These are phyloP conservation scores for Nitzschia palea DNA, from an alignment of 108 stramenopile genomes.

Conservation along the genomic window DNA sequence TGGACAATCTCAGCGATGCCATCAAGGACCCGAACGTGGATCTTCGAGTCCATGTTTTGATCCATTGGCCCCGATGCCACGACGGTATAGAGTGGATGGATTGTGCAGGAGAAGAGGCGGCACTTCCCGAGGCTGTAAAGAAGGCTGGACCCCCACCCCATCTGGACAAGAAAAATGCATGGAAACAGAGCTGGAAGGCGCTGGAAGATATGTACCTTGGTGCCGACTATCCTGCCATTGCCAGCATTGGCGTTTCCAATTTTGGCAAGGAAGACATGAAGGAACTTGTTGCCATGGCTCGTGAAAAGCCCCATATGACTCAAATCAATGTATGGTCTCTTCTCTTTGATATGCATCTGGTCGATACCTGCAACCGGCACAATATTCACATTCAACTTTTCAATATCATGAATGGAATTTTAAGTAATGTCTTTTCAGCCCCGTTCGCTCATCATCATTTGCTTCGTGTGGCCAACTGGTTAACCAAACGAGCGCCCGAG, in stretches of 20 bases:
- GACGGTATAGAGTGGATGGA: constrained; percentile 78
- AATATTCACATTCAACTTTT: constrained; percentile 61
- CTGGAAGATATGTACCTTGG: constrained; percentile 63
- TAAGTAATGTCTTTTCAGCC: constrained; percentile 3
- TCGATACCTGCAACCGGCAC: constrained; percentile 40
- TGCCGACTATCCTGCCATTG: constrained; percentile 35
- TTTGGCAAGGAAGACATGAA: constrained; percentile 61
- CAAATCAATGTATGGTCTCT: constrained; percentile 70
- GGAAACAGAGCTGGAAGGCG: constrained; percentile 72
- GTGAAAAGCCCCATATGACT: constrained; percentile 52
- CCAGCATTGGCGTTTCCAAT: constrained; percentile 76
- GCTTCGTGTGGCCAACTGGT: constrained; percentile 13
- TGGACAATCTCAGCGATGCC: constrained; percentile 41
- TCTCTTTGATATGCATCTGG: constrained; percentile 51
- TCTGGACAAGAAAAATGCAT: constrained; percentile 58
- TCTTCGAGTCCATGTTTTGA: constrained; percentile 55
- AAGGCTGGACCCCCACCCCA: constrained; percentile 72
- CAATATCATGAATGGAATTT: constrained; percentile 73
- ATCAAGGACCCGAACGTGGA: constrained; percentile 41
- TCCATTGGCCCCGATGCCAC: constrained; percentile 83
- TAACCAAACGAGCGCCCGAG: background rate
- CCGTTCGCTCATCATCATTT: constrained; percentile 48
- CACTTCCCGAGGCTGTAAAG: constrained; percentile 55
- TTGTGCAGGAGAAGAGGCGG: constrained; percentile 66
- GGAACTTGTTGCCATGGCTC: constrained; percentile 31